Percentiles rank a stretch among this genome's conserved stretches.
These are phyloP conservation scores for Arachis monticola DNA, from an alignment of 331 rosid genomes.

Conservation along the genomic window DNA sequence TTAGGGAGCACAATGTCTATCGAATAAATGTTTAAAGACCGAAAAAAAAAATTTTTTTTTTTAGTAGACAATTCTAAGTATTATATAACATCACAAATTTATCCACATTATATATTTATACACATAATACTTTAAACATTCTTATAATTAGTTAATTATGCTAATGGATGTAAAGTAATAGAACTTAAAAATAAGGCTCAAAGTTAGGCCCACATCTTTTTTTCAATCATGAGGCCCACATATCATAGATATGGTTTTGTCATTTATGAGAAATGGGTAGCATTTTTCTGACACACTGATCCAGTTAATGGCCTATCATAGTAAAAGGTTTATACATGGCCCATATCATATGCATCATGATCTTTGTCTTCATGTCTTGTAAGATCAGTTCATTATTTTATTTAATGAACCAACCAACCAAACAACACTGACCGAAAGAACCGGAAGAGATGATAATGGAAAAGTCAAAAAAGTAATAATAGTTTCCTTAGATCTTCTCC, in stretches of 20 bases:
- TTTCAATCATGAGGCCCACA: slow-evolving; percentile 9
- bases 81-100: no score
- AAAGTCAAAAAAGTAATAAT: no score
- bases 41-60: no score
- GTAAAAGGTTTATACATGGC: neutral
- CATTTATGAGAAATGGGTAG: slow-evolving; percentile 16
- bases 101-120: no score
- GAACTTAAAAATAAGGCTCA: neutral
- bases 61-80: no score
- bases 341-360: neutral
- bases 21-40: no score
- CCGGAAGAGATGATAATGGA: no score
- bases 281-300: neutral
- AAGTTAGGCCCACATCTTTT: neutral
- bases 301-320: slow-evolving; percentile 3
- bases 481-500: no score
- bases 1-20: no score
- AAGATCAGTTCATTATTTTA: neutral
- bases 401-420: neutral
- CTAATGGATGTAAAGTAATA: neutral
- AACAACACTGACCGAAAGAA: neutral
- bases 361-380: neutral
- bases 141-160: neutral
- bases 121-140: no score
- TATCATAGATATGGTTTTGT: neutral